These are phyloP conservation scores for Cucumis sativus DNA, from an alignment of 306 rosid genomes.

Conservation along the genomic window DNA sequence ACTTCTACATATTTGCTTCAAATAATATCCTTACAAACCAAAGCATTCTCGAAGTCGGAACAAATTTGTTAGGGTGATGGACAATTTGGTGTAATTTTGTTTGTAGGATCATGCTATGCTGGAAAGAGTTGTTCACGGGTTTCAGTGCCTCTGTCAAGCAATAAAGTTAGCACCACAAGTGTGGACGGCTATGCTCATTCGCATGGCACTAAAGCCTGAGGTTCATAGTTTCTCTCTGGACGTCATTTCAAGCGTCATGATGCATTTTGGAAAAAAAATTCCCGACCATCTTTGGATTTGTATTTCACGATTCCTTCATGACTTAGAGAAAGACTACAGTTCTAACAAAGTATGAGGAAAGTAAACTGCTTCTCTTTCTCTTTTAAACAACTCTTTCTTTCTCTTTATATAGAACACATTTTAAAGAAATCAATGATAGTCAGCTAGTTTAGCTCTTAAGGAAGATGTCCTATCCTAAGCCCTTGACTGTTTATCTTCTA, in stretches of 20 bases:
- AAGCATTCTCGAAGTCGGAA: not conserved
- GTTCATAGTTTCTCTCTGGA: slow-evolving; percentile 60
- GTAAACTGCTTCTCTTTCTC: not conserved
- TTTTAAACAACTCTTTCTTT: not conserved
- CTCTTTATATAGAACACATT: not conserved
- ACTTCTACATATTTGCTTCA: not conserved
- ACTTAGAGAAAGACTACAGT: slow-evolving; percentile 20
- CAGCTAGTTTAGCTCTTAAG: not conserved
- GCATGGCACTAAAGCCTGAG: slow-evolving; percentile 62
- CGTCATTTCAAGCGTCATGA: slow-evolving; percentile 39
- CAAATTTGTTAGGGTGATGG: not conserved
- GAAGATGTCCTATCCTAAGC: not conserved
- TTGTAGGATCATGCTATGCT: slow-evolving; percentile 50
- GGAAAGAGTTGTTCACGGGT: slow-evolving; percentile 45
- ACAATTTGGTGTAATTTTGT: not conserved
- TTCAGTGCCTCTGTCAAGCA: slow-evolving; percentile 43
- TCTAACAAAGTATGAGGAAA: slow-evolving; percentile 11
- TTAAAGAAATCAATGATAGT: not conserved
- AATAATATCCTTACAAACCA: not conserved
- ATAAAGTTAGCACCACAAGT: slow-evolving; percentile 65
- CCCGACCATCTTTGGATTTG: slow-evolving; percentile 53
- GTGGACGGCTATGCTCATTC: slow-evolving; percentile 73
- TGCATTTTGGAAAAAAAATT: slow-evolving; percentile 37
- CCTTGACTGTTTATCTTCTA: not conserved
- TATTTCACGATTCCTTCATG: slow-evolving; percentile 60